Base-by-base conservation (phyloP, 1,139 yeast species). In the Lodderomyces jiufengensis region DNA sequence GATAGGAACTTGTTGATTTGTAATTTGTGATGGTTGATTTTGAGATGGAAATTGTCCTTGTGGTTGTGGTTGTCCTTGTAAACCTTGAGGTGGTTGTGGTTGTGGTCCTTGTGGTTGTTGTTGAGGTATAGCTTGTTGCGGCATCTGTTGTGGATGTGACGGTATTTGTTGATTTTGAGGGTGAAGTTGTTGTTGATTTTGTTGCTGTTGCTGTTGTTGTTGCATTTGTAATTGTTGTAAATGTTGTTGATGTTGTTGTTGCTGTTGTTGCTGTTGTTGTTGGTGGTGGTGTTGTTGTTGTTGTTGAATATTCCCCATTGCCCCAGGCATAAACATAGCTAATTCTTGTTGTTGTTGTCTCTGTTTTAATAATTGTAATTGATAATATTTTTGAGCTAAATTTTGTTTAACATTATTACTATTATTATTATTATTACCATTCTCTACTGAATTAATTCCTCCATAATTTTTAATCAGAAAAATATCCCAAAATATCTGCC, bases 401-500 rank as follows among this genome's bases (percentile, higher is more conserved):
- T 38, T 40, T 10, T 23, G 38, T 16, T 38, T 18, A n/a, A 30
- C 33, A 29, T 28, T 34, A n/a, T 8, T 14, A 11, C 82, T 69
- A 10, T 82, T 78, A 15, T 77, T 78, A 41, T 79, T 66, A 42
- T 74, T 73, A n/a, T 78, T 39, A 32, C 50, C 54, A 16, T n/a
- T n/a, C n/a, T n/a, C n/a, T 7, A 8, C 30, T 27, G n/a, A 7
- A 9, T 8, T 6, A 6, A 13, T 10, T 25, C 27, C 21, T 16
- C 37, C 42, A 8, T 39, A 36, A 41, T 60, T 80, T 50, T 85
- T 73, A 2, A 95, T 95, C 51, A 84, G 84, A 59, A 84, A 86
- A 31, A 87, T 81, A 56, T 90, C 97, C 96, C 97, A 90, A 55
- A 88, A 90, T 23, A 88, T 80, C 63, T 80, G 88, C 97, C 97